Evolutionary conservation across 2,329 filamentous ascomycete genomes (phyloP).

Genomic region (Beauveria rudraprayagi): DNA sequence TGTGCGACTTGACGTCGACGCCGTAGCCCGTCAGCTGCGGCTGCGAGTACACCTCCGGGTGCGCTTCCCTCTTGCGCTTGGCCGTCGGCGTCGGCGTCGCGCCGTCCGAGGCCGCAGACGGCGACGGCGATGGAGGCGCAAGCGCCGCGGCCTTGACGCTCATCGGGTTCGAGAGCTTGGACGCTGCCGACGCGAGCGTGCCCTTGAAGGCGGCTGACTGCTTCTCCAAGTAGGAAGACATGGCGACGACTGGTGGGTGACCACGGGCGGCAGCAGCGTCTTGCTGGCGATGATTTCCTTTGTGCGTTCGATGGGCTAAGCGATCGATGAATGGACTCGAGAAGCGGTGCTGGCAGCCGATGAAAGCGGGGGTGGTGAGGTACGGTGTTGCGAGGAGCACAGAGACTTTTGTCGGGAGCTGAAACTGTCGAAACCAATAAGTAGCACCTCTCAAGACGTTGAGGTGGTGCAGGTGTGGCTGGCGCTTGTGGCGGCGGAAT

Average conservation of each 20-base stretch:
- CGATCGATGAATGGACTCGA: background rate
- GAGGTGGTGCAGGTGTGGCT: background rate
- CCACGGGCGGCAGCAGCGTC: constrained; percentile 2
- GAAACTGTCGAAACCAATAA: background rate
- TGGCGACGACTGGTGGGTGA: constrained; percentile 26
- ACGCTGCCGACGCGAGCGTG: constrained; percentile 53
- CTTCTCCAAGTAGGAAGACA: constrained; percentile 57
- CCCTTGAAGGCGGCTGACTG: constrained; percentile 56
- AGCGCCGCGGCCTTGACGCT: constrained; percentile 36
- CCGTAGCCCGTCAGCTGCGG: constrained; percentile 69
- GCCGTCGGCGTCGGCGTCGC: constrained; percentile 61
- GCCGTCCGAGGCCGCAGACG: constrained; percentile 47
- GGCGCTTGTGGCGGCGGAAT: background rate
- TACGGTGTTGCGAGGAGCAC: background rate
- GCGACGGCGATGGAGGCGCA: constrained; percentile 55
- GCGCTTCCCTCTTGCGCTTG: constrained; percentile 51
- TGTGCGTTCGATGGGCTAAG: background rate
- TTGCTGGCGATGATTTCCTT: background rate
- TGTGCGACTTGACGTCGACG: constrained; percentile 74
- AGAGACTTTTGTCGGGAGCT: background rate
- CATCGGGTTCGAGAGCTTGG: constrained; percentile 50
- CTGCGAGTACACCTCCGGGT: constrained; percentile 62
- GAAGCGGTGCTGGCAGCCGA: background rate
- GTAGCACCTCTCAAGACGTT: background rate
- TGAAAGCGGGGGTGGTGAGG: background rate